Base-by-base conservation (phyloP, 495 filamentous ascomycete species). In the Penicillium paxilli region DNA sequence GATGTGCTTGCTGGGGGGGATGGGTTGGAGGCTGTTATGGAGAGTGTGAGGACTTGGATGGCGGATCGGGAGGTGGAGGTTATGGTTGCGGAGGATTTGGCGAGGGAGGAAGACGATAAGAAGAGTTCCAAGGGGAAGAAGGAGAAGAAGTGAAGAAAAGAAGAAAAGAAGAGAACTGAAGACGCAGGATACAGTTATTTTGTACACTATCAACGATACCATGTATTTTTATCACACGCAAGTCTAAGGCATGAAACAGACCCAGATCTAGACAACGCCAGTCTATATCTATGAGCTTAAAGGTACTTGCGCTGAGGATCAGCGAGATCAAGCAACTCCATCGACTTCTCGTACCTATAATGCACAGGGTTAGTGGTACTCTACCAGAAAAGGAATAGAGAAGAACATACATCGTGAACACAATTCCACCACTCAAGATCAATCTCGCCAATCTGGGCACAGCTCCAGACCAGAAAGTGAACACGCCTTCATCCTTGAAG, bases 401-500 rank as follows among this genome's bases (percentile, higher is more conserved):
- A 5, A 37, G 38, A 44, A 75, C 82, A 54, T 67, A 87, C 92
- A 98, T 96, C 4, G 95, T 92, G 66, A 98, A 98, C 47, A 98
- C 95, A 65, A 98, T 96, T 17, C 94, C 94, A 46, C 94, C 94
- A 65, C 91, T 96, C 76, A 92, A 48, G 54, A 96, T 89, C 55
- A 98, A 68, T 51, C 94, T 76, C 17, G 84, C 92, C 61, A 98
- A 70, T 45, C 94, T 72, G 2, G 94, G 94, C 55, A 97, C 62
- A 20, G 95, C 93, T 17, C 94, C 94, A 52, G 89, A 91, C 94
- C 94, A 98, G 55, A 98, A 89, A 9, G 92, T 95, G 35, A 92
- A 67, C 20, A 97, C 30, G 6, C 94, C 93, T 72, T 98, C 94
- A 49, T 96, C 87, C 68, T 83, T 90, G 63, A 92, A 87, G 57